Base-by-base conservation (phyloP, 1,139 yeast species). In the Lodderomyces margitis region DNA sequence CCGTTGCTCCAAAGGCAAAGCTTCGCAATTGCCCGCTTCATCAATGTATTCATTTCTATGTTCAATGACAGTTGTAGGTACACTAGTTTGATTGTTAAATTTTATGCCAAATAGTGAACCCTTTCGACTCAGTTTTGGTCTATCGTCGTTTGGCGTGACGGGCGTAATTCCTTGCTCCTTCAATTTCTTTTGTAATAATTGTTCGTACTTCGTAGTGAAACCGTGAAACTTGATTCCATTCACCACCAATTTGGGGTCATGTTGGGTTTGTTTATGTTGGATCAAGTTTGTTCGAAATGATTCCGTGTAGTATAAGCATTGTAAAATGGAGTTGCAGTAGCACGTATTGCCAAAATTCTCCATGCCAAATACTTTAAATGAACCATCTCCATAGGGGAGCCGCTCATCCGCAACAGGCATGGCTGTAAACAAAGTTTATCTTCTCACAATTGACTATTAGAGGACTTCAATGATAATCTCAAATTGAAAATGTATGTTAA, bases 291-390 rank as follows among this genome's bases (percentile, higher is more conserved):
- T 66, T 37, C 98, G 74, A 54, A 92, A 88, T 21, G 73, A 75
- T 35, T 78, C 77, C 2, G 92, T 75, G 60, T 85, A 83, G 66
- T 78, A 92, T 17, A 92, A 74, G 53, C 96, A 88, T 61, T 92
- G 98, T 21, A 92, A 66, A 21, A 92, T 85, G 8, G 96, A 88
- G 56, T 92, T 92, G 62, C 96, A 88, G 62, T 92, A 92, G 64
- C 98, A 91, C 0, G 96, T 91, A 60, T 87, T 83, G 24, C 98
- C 97, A 60, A 89, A 91, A 62, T 92, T 92, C 61, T 92, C 98
- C 80, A 91, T 82, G 5, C 98, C 98, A 63, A 83, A 92, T 32
- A 89, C 77, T 62, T 89, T 84, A 46, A 75, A 68, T 11, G 81
- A 66, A 1, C 89, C 91, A 58, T 81, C 83, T 4, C 88, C 89